These are phyloP conservation scores for Ogataea parapolymorpha DNA, from an alignment of 805 yeast genomes.

Conservation along the genomic window DNA sequence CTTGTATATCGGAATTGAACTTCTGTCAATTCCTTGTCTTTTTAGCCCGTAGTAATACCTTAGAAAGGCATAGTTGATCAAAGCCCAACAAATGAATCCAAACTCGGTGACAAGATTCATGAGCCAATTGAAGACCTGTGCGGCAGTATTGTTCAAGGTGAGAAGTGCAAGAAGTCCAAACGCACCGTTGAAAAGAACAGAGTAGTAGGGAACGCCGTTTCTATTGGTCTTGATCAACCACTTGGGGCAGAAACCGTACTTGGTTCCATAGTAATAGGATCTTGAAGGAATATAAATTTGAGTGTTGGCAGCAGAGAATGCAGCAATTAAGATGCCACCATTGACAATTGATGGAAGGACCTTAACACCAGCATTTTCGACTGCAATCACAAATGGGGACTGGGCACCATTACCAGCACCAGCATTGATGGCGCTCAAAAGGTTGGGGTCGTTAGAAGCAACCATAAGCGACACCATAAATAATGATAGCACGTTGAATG, in stretches of 20 bases:
- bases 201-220: constrained; percentile 58
- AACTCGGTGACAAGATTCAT: neutral
- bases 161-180: neutral
- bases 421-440: constrained; percentile 33
- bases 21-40: neutral
- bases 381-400: constrained; percentile 78
- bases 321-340: constrained; percentile 52
- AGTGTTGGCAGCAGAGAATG: constrained; percentile 56
- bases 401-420: constrained; percentile 53
- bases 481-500: constrained; percentile 22
- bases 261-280: constrained; percentile 57
- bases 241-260: constrained; percentile 57
- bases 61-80: neutral
- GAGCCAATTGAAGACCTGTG: neutral
- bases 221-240: constrained; percentile 47
- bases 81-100: neutral
- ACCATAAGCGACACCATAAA: constrained; percentile 46
- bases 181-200: constrained; percentile 44
- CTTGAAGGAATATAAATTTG: constrained; percentile 65
- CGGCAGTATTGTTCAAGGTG: neutral
- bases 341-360: constrained; percentile 71
- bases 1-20: neutral
- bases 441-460: constrained; percentile 34
- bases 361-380: constrained; percentile 54
- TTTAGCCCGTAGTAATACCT: neutral